phyloP scores from a whole-genome alignment of 148 eudicot genomes.

The Nepenthes mirabilis region DNA sequence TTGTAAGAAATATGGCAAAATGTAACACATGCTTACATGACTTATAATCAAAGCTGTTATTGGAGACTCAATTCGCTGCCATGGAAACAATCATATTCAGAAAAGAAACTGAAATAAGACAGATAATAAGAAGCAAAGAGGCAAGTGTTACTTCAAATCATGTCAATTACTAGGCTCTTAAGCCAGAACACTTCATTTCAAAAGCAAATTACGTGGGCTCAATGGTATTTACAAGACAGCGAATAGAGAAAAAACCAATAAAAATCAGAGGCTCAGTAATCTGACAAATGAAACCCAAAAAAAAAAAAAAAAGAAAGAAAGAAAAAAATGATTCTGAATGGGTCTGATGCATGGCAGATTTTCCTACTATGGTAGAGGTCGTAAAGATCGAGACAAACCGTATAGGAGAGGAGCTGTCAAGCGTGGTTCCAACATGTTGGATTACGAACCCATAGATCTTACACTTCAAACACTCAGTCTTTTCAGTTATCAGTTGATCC shows the following conservation, averaged over 20 bases:
- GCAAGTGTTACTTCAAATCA: background rate
- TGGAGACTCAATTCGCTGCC: too few relatives aligned
- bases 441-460: constrained; percentile 91
- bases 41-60: too few relatives aligned
- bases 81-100: too few relatives aligned
- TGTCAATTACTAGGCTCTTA: background rate
- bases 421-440: constrained; percentile 75
- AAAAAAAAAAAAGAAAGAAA: too few relatives aligned
- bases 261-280: background rate
- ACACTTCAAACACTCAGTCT: constrained; percentile 61
- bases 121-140: background rate
- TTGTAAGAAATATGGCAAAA: too few relatives aligned
- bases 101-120: too few relatives aligned
- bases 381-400: constrained; percentile 12
- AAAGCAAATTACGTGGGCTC: background rate
- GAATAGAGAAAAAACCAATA: background rate
- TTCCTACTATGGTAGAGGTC: background rate
- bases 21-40: too few relatives aligned
- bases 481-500: constrained; percentile 44
- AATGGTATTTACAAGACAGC: too few relatives aligned
- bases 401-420: constrained; percentile 25
- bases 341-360: too few relatives aligned
- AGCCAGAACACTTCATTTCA: background rate
- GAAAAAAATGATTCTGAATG: too few relatives aligned
- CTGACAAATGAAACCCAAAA: too few relatives aligned